phyloP scores from a whole-genome alignment of 2,329 filamentous ascomycete genomes.

The Xylariaceae sp. region DNA sequence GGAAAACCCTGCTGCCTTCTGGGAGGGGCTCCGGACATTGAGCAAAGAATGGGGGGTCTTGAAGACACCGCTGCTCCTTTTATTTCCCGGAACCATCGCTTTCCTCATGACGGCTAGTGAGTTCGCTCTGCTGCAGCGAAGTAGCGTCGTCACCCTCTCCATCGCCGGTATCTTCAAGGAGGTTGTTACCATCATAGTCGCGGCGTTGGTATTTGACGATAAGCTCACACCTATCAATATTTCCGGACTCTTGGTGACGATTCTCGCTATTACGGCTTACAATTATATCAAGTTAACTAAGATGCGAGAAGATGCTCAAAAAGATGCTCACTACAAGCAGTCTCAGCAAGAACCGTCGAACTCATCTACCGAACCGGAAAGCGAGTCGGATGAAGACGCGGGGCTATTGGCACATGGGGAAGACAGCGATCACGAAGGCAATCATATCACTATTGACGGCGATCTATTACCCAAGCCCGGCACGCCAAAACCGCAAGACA shows the following conservation, averaged over 20 bases:
- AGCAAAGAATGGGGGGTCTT: conserved; percentile 62
- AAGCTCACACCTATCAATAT: conserved; percentile 83
- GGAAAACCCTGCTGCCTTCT: conserved; percentile 69
- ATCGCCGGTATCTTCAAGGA: conserved; percentile 99
- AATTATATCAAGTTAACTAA: conserved; percentile 91
- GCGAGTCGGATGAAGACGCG: conserved; percentile 41
- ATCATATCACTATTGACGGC: conserved; percentile 39
- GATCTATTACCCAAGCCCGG: conserved; percentile 38
- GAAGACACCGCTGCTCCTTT: conserved; percentile 65
- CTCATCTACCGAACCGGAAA: conserved; percentile 38
- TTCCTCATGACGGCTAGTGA: conserved; percentile 97
- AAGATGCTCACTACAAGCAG: conserved; percentile 44
- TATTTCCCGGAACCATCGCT: conserved; percentile 87
- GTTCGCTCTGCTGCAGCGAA: conserved; percentile 91
- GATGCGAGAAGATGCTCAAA: conserved; percentile 74
- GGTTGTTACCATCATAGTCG: conserved; percentile 89
- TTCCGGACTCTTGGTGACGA: conserved; percentile 80
- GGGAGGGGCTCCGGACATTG: conserved; percentile 61
- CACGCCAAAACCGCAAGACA: conserved; percentile 22
- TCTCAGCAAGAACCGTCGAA: conserved; percentile 32
- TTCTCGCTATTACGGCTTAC: conserved; percentile 80
- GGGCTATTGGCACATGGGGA: conserved; percentile 42
- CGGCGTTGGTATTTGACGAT: conserved; percentile 84
- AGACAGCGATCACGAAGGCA: conserved; percentile 36
- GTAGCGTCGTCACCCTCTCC: conserved; percentile 89